Evolutionary conservation across 2,329 filamentous ascomycete genomes (phyloP).

Genomic region (Colletotrichum plurivorum): DNA sequence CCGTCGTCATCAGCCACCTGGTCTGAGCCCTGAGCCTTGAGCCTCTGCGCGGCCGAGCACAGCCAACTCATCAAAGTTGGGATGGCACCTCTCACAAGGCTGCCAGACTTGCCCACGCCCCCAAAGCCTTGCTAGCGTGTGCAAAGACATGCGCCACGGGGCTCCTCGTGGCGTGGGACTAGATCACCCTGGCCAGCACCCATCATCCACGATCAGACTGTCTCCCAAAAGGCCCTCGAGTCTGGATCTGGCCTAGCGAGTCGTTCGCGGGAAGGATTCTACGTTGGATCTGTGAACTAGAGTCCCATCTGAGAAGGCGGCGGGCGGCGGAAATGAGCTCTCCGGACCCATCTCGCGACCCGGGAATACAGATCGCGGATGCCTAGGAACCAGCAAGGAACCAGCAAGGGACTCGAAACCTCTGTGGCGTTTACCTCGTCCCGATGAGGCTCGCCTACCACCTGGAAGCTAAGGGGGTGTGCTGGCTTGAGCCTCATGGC

Average conservation of each 20-base stretch:
- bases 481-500: neutral
- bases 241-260: neutral
- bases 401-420: conserved; percentile 4
- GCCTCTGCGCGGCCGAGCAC: conserved; percentile 21
- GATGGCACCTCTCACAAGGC: conserved; percentile 36
- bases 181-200: conserved; percentile 3
- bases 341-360: conserved; percentile 10
- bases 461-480: conserved; percentile 9
- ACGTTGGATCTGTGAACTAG: conserved; percentile 17
- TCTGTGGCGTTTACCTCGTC: conserved; percentile 28
- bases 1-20: conserved; percentile 30
- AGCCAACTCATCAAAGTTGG: conserved; percentile 20
- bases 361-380: conserved; percentile 9
- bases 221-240: neutral
- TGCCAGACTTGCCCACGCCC: conserved; percentile 30
- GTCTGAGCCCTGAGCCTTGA: conserved; percentile 24
- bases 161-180: conserved; percentile 4
- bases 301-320: neutral
- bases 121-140: conserved; percentile 15
- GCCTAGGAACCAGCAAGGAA: conserved; percentile 15
- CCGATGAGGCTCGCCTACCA: neutral
- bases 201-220: conserved; percentile 4
- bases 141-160: conserved; percentile 25
- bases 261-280: conserved; percentile 17
- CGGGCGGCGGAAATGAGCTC: conserved; percentile 12